phyloP scores from a whole-genome alignment of 1,139 yeast genomes.

The Arxiozyma slooffiae region DNA sequence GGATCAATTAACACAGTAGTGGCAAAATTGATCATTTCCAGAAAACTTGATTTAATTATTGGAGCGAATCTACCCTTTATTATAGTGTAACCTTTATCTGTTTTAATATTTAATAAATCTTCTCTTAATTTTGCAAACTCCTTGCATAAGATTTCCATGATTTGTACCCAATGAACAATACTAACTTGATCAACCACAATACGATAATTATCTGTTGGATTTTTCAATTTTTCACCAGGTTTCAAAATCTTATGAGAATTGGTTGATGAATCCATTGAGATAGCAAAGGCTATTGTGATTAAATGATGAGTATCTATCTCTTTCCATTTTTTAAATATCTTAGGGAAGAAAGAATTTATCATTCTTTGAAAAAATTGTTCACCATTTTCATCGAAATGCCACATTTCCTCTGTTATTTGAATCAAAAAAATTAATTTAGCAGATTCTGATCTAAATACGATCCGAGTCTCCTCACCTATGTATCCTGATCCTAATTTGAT shows the following conservation, averaged over 20 bases:
- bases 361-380: conserved; percentile 88
- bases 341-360: conserved; percentile 83
- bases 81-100: conserved; percentile 32
- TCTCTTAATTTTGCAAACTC: conserved; percentile 79
- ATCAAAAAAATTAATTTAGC: conserved; percentile 75
- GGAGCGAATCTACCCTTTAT: conserved; percentile 60
- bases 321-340: conserved; percentile 81
- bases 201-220: conserved; percentile 70
- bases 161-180: conserved; percentile 77
- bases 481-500: conserved; percentile 53
- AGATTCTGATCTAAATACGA: conserved; percentile 83
- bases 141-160: conserved; percentile 75
- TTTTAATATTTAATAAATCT: conserved; percentile 51
- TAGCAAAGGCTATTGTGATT: conserved; percentile 78
- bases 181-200: conserved; percentile 94
- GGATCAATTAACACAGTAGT: conserved; percentile 71
- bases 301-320: conserved; percentile 80
- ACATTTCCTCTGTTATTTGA: conserved; percentile 91
- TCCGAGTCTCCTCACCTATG: conserved; percentile 63
- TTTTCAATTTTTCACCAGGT: conserved; percentile 65
- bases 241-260: conserved; percentile 45
- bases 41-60: conserved; percentile 76
- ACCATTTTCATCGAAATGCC: conserved; percentile 96
- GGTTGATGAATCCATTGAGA: conserved; percentile 59
- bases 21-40: conserved; percentile 82